Percentiles rank a stretch among this genome's conserved stretches.
Evolutionary conservation across 129 eudicot genomes (phyloP).

Genomic region (Flaveria bidentis): DNA sequence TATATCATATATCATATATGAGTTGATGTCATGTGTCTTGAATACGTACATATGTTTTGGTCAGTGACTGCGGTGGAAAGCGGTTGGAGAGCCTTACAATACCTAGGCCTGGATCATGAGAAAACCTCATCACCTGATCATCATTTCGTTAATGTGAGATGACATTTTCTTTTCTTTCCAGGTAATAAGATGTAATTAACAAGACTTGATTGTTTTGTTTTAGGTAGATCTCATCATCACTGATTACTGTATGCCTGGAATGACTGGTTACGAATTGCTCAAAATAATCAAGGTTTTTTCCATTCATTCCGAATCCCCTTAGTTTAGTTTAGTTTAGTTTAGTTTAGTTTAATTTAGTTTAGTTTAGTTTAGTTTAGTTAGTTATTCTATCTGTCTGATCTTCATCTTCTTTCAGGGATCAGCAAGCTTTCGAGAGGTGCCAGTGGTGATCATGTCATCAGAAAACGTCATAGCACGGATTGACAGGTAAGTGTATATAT

Average conservation of each 20-base stretch:
- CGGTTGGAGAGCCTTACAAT: conserved; percentile 84
- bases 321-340: no score
- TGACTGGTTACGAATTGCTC: conserved; percentile 94
- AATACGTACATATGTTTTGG: no score
- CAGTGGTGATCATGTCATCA: conserved; percentile 98
- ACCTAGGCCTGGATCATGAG: conserved; percentile 71
- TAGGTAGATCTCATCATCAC: conserved; percentile 89
- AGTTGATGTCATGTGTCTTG: no score
- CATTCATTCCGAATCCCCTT: not conserved
- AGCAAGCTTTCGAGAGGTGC: conserved; percentile 73
- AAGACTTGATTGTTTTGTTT: not conserved
- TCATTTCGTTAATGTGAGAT: conserved; percentile 61
- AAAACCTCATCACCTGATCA: conserved; percentile 42
- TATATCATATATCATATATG: no score
- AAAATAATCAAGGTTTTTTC: conserved; percentile 66
- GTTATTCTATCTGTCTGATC: no score
- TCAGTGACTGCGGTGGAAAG: conserved; percentile 92
- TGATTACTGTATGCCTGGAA: conserved; percentile 96
- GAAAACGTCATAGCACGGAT: conserved; percentile 83
- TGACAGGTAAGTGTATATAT: conserved; percentile 51
- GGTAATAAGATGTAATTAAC: not conserved
- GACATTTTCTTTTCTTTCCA: not conserved
- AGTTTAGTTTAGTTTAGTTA: no score
- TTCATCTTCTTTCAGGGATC: conserved; percentile 53
- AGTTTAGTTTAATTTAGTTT: no score